Percentiles rank a stretch among this genome's conserved stretches.
phyloP scores from a whole-genome alignment of 2,329 filamentous ascomycete species.

The Corynespora cassiicola region DNA sequence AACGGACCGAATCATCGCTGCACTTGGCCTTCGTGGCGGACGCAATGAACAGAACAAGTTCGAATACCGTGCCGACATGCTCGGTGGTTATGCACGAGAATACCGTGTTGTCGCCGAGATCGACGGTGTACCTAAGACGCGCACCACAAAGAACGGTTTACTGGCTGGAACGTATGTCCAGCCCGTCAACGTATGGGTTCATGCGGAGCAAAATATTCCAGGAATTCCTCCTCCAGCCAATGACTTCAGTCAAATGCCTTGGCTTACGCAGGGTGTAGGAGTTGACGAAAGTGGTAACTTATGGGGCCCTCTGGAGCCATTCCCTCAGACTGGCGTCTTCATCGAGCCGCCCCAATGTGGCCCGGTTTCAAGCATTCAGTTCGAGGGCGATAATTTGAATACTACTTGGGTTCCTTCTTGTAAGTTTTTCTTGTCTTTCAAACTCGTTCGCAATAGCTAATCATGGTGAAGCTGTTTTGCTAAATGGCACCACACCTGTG shows the following conservation, averaged over 20 bases:
- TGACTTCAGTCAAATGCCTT: constrained; percentile 30
- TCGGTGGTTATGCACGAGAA: constrained; percentile 39
- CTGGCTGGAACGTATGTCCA: constrained; percentile 44
- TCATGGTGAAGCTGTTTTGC: not conserved
- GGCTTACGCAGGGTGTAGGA: constrained; percentile 23
- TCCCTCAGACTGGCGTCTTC: constrained; percentile 17
- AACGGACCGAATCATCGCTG: constrained; percentile 36
- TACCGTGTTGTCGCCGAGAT: constrained; percentile 36
- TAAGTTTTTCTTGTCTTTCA: not conserved
- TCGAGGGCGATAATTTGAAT: constrained; percentile 5
- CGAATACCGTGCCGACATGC: constrained; percentile 30
- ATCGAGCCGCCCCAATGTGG: constrained; percentile 7
- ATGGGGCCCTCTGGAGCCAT: constrained; percentile 43
- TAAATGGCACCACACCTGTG: constrained; percentile 2
- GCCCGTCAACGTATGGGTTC: constrained; percentile 47
- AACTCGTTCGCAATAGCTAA: not conserved
- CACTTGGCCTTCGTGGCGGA: constrained; percentile 22
- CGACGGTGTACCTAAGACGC: constrained; percentile 21
- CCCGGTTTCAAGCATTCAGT: too few species aligned
- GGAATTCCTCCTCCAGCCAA: constrained; percentile 26
- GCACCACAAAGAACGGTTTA: constrained; percentile 39
- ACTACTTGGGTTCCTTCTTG: constrained; percentile 4
- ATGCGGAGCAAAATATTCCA: constrained; percentile 41
- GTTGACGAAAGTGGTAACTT: constrained; percentile 10
- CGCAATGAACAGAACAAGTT: constrained; percentile 42